Evolutionary conservation across 1,284 basidiomycete species (phyloP).

Genomic region (Volvariella surrecta): DNA sequence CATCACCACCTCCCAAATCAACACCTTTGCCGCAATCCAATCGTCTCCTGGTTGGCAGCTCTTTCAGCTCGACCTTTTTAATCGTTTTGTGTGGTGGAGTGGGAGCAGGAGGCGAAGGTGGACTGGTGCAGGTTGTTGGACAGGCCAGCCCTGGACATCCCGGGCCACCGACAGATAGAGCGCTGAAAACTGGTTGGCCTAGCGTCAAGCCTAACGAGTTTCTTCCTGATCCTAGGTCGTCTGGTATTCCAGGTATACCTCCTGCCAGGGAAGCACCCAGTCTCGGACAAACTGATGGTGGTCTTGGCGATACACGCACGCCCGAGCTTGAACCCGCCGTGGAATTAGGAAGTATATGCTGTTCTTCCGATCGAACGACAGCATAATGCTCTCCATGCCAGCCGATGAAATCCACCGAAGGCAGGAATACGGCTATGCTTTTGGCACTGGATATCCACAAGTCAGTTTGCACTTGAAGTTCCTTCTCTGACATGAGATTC

Average conservation of each 20-base stretch:
- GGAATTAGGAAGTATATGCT: background rate
- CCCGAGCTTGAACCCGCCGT: background rate
- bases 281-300: too few species aligned
- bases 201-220: background rate
- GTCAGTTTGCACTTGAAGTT: slow-evolving; percentile 46
- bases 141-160: too few species aligned
- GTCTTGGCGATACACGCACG: background rate
- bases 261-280: background rate
- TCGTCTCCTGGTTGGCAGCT: slow-evolving; percentile 46
- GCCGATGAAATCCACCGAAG: slow-evolving; percentile 52
- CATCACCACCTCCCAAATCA: slow-evolving; percentile 54
- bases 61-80: slow-evolving; percentile 45
- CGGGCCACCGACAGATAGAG: too few species aligned
- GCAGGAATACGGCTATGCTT: slow-evolving; percentile 37
- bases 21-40: slow-evolving; percentile 61
- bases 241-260: background rate
- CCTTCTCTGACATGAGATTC: slow-evolving; percentile 49
- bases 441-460: slow-evolving; percentile 43
- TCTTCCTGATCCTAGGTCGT: background rate
- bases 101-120: too few species aligned
- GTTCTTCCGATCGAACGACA: slow-evolving; percentile 32
- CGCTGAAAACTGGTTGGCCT: too few species aligned
- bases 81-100: background rate
- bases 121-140: too few species aligned
- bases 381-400: slow-evolving; percentile 66